Base-by-base conservation (phyloP, 2,329 filamentous ascomycete species). In the Pseudogymnoascus verrucosus region DNA sequence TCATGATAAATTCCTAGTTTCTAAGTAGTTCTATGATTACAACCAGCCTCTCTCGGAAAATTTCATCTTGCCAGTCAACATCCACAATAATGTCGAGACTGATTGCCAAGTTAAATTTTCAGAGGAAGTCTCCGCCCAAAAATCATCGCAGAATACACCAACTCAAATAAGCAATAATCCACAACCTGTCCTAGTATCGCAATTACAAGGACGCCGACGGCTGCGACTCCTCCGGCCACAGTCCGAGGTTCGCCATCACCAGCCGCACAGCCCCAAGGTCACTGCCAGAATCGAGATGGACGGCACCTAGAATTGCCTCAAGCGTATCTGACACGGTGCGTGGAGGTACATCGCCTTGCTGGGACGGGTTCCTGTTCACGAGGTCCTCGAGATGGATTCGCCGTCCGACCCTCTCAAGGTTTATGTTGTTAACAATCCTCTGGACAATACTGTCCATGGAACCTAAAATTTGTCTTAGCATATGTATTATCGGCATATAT, bases 361-460 rank as follows among this genome's bases (percentile, higher is more conserved):
- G 65, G 12, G 60, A 57, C 14, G 42, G 63, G 36, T 61, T 62
- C 7, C n/a, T 14, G 31, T 61, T 63, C 31, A 66, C 61, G 10
- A 66, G 23, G 4, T 37, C 28, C 14, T 62, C 57, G 12, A 66
- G 11, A 12, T 61, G 40, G 36, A 36, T 14, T 2, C 42, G 37
- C n/a, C 40, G 23, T 2, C 65, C 65, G n/a, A 62, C 10, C 36
- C n/a, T 63, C n/a, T 31, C 51, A 11, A 65, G 47, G 26, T 21
- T 6, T 2, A n/a, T n/a, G 28, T 63, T 65, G 8, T 5, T 37
- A 2, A 42, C 61, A 5, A 59, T 14, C 3, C 5, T n/a, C 36
- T 36, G n/a, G 7, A 36, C 40, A 7, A 65, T 12, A 14, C 19
- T 60, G 26, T 54, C n/a, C 51, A 57, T 57, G n/a, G 28, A 16